Evolutionary conservation across 75 land plant species (phyloP).

Genomic region (Pinus tabuliformis): DNA sequence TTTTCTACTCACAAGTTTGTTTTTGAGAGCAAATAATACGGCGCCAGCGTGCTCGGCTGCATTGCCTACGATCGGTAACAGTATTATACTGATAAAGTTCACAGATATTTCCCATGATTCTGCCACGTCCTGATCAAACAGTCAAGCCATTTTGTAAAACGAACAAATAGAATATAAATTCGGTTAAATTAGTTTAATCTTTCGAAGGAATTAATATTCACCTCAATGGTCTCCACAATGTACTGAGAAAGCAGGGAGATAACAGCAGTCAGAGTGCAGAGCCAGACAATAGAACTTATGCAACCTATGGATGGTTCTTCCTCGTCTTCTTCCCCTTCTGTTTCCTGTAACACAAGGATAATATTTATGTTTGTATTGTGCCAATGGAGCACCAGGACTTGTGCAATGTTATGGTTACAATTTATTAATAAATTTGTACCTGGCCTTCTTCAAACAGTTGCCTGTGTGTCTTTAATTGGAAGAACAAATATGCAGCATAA

Average conservation of each 20-base stretch:
- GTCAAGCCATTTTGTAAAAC: too few relatives aligned
- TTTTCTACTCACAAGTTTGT: constrained; percentile 53
- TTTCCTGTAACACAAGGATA: constrained; percentile 8
- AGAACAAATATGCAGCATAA: constrained; percentile 53
- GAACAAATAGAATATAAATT: too few relatives aligned
- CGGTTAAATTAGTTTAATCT: too few relatives aligned
- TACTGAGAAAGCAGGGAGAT: constrained; percentile 82
- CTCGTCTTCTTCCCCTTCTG: constrained; percentile 29
- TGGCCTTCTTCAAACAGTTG: constrained; percentile 46
- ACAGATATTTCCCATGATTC: constrained; percentile 40
- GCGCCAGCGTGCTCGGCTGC: constrained; percentile 69
- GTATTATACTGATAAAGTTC: constrained; percentile 46
- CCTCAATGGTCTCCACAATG: constrained; percentile 81
- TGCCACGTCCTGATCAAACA: constrained; percentile 36
- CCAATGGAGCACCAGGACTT: neutral
- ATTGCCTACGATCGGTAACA: constrained; percentile 60
- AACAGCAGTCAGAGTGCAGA: constrained; percentile 64
- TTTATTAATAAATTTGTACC: neutral
- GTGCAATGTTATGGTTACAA: too few relatives aligned
- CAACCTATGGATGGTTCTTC: constrained; percentile 62
- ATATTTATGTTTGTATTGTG: neutral
- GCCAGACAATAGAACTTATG: constrained; percentile 63
- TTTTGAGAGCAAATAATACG: constrained; percentile 51
- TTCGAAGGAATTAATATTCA: constrained; percentile 2
- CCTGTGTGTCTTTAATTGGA: constrained; percentile 58